Percentiles rank a stretch among this genome's conserved stretches.
These are phyloP conservation scores for Begonia peltatifolia DNA, from an alignment of 306 rosid genomes.

Conservation along the genomic window DNA sequence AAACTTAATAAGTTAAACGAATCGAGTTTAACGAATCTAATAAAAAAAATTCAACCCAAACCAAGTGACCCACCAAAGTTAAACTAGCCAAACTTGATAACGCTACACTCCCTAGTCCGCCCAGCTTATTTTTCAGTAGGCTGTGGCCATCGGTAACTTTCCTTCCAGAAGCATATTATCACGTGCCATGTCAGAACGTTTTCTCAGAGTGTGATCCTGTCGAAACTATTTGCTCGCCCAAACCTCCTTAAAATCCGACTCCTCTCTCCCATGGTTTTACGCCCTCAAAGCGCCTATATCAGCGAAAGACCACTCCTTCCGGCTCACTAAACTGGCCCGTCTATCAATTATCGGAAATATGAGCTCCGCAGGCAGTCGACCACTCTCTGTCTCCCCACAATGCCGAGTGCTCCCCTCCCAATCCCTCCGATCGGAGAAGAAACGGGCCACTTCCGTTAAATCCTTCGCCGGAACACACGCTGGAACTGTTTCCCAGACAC, in stretches of 20 bases:
- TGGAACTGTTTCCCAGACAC: neutral
- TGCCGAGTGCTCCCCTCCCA: neutral
- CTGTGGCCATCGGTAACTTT: neutral
- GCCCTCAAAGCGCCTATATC: no score
- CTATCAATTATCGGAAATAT: no score
- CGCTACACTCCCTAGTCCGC: no score
- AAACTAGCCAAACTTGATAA: no score
- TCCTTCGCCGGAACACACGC: conserved; percentile 6
- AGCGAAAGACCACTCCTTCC: neutral
- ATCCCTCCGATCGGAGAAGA: neutral
- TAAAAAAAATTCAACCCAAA: no score
- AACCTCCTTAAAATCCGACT: neutral
- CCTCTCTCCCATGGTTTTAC: neutral
- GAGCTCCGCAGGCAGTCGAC: neutral
- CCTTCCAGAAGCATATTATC: neutral
- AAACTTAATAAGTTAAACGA: no score
- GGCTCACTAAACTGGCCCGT: no score
- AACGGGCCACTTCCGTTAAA: conserved; percentile 1
- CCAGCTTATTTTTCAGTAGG: no score
- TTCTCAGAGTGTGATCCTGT: neutral
- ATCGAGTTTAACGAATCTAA: no score
- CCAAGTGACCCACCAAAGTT: no score
- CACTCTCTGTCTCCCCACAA: neutral
- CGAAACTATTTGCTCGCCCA: conserved; percentile 2
- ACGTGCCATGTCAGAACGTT: neutral